Conservation (phyloP, 805 yeast species). For the Candida krabiensis region DNA sequence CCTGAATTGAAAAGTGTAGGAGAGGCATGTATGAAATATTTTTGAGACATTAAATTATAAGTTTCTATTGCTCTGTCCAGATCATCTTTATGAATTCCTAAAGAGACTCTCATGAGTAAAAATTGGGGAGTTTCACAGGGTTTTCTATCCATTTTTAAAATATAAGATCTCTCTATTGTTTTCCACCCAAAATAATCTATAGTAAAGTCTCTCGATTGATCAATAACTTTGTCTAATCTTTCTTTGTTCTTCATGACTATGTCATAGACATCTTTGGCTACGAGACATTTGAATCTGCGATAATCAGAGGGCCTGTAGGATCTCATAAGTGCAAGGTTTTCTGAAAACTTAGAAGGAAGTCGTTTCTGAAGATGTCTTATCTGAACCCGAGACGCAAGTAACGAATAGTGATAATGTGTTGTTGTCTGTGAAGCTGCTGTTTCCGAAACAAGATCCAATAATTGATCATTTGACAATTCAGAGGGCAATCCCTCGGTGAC, state of each 20-base stretch:
- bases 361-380: constrained; percentile 81
- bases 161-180: constrained; percentile 86
- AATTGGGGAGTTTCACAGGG: constrained; percentile 93
- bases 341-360: constrained; percentile 75
- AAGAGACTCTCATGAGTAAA: constrained; percentile 84
- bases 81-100: constrained; percentile 82
- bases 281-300: constrained; percentile 58
- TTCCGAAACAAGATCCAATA: constrained; percentile 67
- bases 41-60: constrained; percentile 81
- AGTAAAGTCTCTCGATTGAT: constrained; percentile 69
- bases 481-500: constrained; percentile 51
- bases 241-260: constrained; percentile 59
- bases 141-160: constrained; percentile 60
- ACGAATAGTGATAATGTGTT: constrained; percentile 89
- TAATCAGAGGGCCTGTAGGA: constrained; percentile 72
- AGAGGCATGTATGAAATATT: constrained; percentile 90
- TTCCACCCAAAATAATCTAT: constrained; percentile 87
- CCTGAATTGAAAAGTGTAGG: constrained; percentile 96
- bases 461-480: constrained; percentile 44
- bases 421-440: constrained; percentile 95
- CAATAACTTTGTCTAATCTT: constrained; percentile 66
- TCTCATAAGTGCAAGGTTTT: constrained; percentile 64
- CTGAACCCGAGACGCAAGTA: constrained; percentile 88
- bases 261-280: constrained; percentile 58
- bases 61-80: constrained; percentile 72